Evolutionary conservation across 176 grass and related monocot genomes (phyloP).

Genomic region (Musa acuminata): DNA sequence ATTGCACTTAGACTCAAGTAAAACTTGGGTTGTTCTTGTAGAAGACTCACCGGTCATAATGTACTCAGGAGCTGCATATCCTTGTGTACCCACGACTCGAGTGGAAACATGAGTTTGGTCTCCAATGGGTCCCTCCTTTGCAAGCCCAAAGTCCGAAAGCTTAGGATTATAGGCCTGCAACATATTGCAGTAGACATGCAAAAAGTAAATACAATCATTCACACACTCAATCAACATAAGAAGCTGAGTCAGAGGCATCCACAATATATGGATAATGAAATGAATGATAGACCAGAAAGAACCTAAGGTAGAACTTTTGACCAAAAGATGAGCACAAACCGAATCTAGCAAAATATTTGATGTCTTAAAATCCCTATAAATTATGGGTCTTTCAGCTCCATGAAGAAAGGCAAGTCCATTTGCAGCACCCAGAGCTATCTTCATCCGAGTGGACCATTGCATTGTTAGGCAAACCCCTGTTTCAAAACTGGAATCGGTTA

Average conservation of each 20-base stretch:
- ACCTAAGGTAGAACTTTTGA: not conserved
- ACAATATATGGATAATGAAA: no score
- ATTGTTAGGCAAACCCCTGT: conserved; percentile 12
- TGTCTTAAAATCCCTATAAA: conserved; percentile 9
- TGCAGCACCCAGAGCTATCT: conserved; percentile 11
- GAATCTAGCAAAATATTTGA: conserved; percentile 15
- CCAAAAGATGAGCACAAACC: conserved; percentile 4
- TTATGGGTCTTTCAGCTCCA: conserved; percentile 14
- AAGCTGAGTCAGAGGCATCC: no score
- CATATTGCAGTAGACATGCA: not conserved
- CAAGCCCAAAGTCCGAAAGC: conserved; percentile 11
- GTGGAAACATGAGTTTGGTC: conserved; percentile 12
- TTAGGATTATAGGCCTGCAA: conserved; percentile 8
- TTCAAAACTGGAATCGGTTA: not conserved
- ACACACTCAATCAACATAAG: no score
- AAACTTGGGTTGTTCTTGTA: not conserved
- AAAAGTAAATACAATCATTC: no score
- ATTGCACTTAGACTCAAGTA: not conserved
- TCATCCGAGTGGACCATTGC: conserved; percentile 11
- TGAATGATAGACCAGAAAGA: not conserved
- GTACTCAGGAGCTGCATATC: conserved; percentile 11
- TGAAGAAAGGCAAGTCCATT: conserved; percentile 10
- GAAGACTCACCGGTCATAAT: conserved; percentile 15
- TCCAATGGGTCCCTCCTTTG: conserved; percentile 3
- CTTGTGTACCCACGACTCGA: conserved; percentile 1